Percentiles rank a stretch among this genome's conserved stretches.
phyloP scores from a whole-genome alignment of 225 moss, liverwort and hornwort species.

The Marchantia paleacea region DNA sequence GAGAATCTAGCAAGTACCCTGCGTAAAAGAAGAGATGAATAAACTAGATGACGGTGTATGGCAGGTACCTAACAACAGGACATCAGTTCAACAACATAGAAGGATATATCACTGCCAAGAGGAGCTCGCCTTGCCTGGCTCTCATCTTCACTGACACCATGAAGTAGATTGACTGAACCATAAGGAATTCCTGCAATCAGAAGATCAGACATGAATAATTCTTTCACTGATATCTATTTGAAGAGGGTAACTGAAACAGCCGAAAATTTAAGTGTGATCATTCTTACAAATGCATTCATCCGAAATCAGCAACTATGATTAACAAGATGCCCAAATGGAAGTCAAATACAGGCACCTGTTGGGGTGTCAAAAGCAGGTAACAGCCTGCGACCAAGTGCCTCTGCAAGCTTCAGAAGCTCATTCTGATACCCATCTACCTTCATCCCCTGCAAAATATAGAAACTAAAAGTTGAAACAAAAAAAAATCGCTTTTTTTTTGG shows the following conservation, averaged over 20 bases:
- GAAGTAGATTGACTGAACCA: slow-evolving; percentile 90
- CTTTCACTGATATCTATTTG: neutral
- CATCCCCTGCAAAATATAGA: slow-evolving; percentile 60
- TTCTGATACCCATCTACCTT: slow-evolving; percentile 72
- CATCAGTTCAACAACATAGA: slow-evolving; percentile 24
- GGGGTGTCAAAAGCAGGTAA: slow-evolving; percentile 98
- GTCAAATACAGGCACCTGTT: slow-evolving; percentile 50
- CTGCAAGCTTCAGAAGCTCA: slow-evolving; percentile 77
- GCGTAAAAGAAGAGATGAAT: too few relatives aligned
- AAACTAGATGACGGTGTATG: slow-evolving; percentile 13
- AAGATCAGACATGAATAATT: neutral
- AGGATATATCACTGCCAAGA: slow-evolving; percentile 22
- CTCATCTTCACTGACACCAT: slow-evolving; percentile 93
- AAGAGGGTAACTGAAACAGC: neutral
- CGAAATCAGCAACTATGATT: neutral
- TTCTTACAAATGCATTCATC: neutral
- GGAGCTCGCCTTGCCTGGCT: slow-evolving; percentile 95
- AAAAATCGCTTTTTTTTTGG: neutral
- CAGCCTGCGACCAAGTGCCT: slow-evolving; percentile 78
- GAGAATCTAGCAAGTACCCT: too few relatives aligned
- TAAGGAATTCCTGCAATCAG: slow-evolving; percentile 72
- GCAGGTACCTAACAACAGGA: slow-evolving; percentile 28
- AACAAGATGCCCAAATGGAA: neutral
- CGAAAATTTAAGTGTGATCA: neutral
- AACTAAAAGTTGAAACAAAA: neutral